Evolutionary conservation across 2,329 filamentous ascomycete genomes (phyloP).

Genomic region (Fusarium keratoplasticum): DNA sequence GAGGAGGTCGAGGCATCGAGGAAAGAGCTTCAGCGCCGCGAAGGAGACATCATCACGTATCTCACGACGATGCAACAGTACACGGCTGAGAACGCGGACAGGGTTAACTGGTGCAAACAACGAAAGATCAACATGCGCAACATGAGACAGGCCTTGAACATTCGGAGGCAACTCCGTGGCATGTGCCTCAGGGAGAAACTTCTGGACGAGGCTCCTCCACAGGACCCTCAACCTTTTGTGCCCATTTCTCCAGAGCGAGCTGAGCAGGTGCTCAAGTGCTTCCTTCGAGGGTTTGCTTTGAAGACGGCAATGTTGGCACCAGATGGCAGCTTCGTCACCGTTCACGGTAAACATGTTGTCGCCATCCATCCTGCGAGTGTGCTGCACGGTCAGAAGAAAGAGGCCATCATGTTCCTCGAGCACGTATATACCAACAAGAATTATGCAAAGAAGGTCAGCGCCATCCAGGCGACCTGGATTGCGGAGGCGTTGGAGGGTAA

Average conservation of each 20-base stretch:
- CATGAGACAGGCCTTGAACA: constrained; percentile 72
- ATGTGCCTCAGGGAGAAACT: constrained; percentile 66
- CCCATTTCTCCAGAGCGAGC: constrained; percentile 66
- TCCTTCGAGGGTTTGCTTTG: constrained; percentile 69
- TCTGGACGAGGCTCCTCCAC: constrained; percentile 56
- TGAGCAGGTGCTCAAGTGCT: constrained; percentile 68
- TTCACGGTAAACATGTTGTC: constrained; percentile 69
- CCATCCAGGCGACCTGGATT: constrained; percentile 71
- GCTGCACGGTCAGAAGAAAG: constrained; percentile 70
- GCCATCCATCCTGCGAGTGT: constrained; percentile 73
- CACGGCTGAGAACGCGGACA: constrained; percentile 65
- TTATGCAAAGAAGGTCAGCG: constrained; percentile 75
- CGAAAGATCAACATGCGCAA: constrained; percentile 69
- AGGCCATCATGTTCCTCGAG: constrained; percentile 76
- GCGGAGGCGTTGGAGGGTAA: constrained; percentile 58
- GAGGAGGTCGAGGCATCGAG: constrained; percentile 66
- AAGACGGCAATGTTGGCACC: constrained; percentile 71
- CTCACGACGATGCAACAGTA: constrained; percentile 73
- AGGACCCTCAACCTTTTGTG: constrained; percentile 67
- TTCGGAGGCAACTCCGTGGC: constrained; percentile 70
- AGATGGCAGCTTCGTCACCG: constrained; percentile 71
- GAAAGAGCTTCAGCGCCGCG: constrained; percentile 69
- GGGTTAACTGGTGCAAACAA: constrained; percentile 68
- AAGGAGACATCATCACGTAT: constrained; percentile 74
- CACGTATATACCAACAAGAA: constrained; percentile 75